Evolutionary conservation across 2,329 filamentous ascomycete genomes (phyloP), one percentile per base, ranked within the genome.

Genomic region (Xylaria sp.): DNA sequence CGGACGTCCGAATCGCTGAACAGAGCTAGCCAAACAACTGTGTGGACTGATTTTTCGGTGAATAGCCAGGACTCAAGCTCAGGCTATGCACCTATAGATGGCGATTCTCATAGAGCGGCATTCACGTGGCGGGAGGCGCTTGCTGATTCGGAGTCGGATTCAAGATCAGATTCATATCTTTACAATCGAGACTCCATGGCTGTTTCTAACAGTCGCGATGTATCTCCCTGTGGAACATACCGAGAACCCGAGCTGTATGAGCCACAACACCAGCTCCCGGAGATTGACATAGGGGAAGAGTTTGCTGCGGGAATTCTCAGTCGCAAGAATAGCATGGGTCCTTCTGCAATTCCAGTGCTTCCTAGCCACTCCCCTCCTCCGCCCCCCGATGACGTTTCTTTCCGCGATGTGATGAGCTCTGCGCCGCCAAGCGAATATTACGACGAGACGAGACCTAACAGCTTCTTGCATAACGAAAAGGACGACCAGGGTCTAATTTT

Each of bases 21-120:
- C 67, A 82, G 87, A 44, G 78, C 80, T 23, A 89, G 87, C 70
- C 85, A 87, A 58, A 83, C 85, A 63, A 88, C 87, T 1, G 80
- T 83, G n/a, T 89, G 87, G 87, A 89, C 87, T 31, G 87, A 89
- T 73, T 85, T 86, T 68, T 88, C 87, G 0, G 79, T 89, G 10
- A 86, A 86, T 17, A 88, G 85, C 66, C 82, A 80, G 23, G 84
- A 86, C 36, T 79, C 79, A 20, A 76, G 75, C 44, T 80, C 79
- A 6, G 77, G 79, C 17, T 77, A 76, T 60, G 76, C 72, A 26
- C 69, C 72, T 26, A 72, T 71, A 31, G 73, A 77, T 38, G 70
- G 58, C 26, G 69, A 72, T 61, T 60, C 75, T 20, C 74, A 72
- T 53, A 68, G 71, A 49, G 71, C 70, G 15, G 72, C 74, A 44